Evolutionary conservation across 225 moss, liverwort and hornwort species (phyloP).

Genomic region (Straminergon stramineum): DNA sequence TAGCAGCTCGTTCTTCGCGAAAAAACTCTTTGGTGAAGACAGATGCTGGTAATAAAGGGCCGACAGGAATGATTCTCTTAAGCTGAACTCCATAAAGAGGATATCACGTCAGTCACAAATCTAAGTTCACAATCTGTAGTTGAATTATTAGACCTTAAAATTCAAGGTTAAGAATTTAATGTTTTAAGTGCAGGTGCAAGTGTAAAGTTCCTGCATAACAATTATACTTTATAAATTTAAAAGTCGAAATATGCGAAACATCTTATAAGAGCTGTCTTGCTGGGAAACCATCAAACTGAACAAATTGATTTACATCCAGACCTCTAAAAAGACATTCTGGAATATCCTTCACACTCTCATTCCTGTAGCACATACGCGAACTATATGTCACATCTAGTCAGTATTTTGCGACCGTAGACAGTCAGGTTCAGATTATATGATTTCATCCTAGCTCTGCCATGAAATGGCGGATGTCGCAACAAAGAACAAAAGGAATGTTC

Average conservation of each 20-base stretch:
- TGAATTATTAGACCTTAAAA: not conserved
- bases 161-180: not conserved
- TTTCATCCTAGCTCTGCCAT: not conserved
- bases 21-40: not conserved
- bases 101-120: not conserved
- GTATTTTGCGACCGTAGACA: not conserved
- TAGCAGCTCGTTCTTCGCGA: not conserved
- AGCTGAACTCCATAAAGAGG: not conserved
- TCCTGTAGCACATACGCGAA: not conserved
- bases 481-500: not conserved
- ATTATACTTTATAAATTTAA: not conserved
- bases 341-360: not conserved
- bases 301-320: not conserved
- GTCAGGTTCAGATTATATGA: not conserved
- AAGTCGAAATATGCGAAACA: not conserved
- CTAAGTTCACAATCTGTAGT: not conserved
- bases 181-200: not conserved
- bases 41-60: not conserved
- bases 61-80: constrained; percentile 1
- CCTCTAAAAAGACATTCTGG: not conserved
- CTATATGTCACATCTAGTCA: not conserved
- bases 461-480: not conserved
- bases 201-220: not conserved
- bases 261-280: not conserved
- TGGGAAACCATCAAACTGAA: not conserved